These are phyloP conservation scores for Citrus hindsii DNA, from an alignment of 345 rosid genomes.

Conservation along the genomic window DNA sequence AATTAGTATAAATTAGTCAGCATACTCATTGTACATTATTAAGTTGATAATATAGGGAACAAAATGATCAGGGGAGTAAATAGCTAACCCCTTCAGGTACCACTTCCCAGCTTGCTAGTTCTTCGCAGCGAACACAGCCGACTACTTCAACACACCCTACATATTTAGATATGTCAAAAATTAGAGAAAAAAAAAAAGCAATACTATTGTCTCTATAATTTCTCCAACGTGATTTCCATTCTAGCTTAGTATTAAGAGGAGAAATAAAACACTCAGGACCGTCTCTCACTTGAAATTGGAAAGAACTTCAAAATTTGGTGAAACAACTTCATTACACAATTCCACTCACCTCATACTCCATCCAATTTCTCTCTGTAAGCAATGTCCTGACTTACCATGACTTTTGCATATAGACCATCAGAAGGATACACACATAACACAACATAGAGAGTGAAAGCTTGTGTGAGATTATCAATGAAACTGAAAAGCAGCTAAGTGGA, in stretches of 20 bases:
- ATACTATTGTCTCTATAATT: neutral
- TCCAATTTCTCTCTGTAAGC: neutral
- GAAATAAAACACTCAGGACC: neutral
- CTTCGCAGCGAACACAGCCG: constrained; percentile 54
- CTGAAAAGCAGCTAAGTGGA: neutral
- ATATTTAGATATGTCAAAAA: constrained; percentile 1
- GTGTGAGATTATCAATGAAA: neutral
- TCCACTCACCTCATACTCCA: neutral
- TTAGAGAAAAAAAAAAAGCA: neutral
- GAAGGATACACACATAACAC: neutral
- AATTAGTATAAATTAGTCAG: neutral
- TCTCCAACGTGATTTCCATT: neutral
- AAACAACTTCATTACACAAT: neutral
- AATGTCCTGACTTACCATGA: neutral
- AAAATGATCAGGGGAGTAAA: neutral
- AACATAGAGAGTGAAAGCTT: no score
- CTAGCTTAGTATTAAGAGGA: neutral
- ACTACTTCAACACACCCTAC: constrained; percentile 68
- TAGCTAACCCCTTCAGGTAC: constrained; percentile 55
- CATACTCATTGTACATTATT: neutral
- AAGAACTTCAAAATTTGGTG: neutral
- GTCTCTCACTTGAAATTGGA: neutral
- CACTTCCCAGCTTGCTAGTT: constrained; percentile 52
- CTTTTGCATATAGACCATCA: neutral
- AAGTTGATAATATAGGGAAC: neutral